Conservation (phyloP, 2,329 filamentous ascomycete species). For the Daldinia sp. region DNA sequence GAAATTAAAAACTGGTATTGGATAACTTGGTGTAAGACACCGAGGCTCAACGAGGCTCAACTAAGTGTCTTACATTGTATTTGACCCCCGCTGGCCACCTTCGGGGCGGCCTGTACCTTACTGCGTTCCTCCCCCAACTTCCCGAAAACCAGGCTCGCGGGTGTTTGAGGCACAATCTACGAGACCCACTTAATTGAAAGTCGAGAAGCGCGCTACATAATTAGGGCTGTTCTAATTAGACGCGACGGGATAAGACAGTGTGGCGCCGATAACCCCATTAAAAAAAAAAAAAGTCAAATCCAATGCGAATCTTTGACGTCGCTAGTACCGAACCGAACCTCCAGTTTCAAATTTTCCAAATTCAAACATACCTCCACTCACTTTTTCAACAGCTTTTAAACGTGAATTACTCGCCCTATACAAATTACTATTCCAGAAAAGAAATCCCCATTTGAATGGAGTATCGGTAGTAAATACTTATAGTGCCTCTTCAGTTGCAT, state of each 20-base stretch:
- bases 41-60: constrained; percentile 1
- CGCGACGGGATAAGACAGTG: constrained; percentile 26
- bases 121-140: constrained; percentile 12
- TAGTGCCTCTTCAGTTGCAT: not conserved
- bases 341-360: constrained; percentile 9
- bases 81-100: constrained; percentile 10
- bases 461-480: constrained; percentile 23
- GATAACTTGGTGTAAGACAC: constrained; percentile 23
- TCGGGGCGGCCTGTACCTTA: constrained; percentile 15
- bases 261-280: constrained; percentile 35
- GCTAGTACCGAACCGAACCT: constrained; percentile 14
- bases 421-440: not conserved
- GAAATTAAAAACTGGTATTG: not conserved
- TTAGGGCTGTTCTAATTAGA: constrained; percentile 19
- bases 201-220: constrained; percentile 24
- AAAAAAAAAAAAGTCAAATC: constrained; percentile 26
- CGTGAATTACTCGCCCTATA: not conserved
- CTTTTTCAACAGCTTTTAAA: not conserved
- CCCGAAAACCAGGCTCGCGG: constrained; percentile 35
- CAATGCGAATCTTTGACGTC: constrained; percentile 27
- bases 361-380: constrained; percentile 7
- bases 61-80: constrained; percentile 23
- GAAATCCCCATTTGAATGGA: constrained; percentile 28
- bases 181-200: constrained; percentile 37
- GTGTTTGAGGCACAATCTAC: constrained; percentile 33